A percentile compares a stretch with the other conserved stretches of the same genome.
Conservation (phyloP, 73 alveolate genomes). For the Tetrahymena malaccensis region DNA sequence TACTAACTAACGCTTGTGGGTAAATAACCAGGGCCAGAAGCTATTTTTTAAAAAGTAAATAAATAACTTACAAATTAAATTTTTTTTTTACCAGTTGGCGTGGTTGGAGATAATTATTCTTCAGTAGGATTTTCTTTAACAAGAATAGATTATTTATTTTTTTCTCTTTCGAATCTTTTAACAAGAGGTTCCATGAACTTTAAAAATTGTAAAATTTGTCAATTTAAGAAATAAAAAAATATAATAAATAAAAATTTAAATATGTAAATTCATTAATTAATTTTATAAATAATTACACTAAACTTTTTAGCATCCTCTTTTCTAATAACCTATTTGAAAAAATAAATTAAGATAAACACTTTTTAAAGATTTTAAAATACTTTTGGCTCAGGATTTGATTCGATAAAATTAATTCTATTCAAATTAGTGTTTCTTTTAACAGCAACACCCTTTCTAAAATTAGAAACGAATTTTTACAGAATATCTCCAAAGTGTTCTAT, state of each 20-base stretch:
- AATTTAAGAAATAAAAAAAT: neutral
- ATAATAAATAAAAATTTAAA: no score
- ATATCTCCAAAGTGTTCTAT: neutral
- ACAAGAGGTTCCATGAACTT: neutral
- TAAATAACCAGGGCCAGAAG: neutral
- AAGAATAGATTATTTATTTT: neutral
- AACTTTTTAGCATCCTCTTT: neutral
- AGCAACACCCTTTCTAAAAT: neutral
- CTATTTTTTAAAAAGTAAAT: neutral
- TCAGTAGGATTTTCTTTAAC: neutral
- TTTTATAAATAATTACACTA: no score
- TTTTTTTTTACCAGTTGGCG: neutral
- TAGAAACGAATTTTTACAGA: neutral
- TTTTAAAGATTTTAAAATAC: neutral
- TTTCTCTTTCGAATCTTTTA: neutral
- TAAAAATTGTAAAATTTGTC: neutral
- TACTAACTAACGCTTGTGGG: neutral
- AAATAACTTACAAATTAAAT: neutral
- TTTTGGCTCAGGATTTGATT: neutral
- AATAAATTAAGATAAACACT: neutral
- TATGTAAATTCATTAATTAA: no score
- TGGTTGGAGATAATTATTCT: neutral
- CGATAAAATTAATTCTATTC: neutral
- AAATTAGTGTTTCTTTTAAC: neutral
- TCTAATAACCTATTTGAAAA: neutral